Conservation (phyloP, 2,329 filamentous ascomycete species). For the Myriosclerotinia curreyana region DNA sequence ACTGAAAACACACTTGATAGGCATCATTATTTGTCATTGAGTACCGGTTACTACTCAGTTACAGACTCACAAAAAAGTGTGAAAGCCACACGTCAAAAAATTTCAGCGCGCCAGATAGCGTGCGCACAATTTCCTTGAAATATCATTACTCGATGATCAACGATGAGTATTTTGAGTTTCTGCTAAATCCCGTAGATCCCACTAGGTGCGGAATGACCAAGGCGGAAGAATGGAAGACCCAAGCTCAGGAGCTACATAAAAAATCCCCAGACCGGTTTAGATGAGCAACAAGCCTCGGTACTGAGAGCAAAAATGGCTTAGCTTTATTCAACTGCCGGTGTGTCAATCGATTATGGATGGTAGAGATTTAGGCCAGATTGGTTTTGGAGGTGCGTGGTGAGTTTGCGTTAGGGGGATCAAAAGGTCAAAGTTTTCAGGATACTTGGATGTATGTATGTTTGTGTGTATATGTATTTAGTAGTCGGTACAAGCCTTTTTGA, state of each 20-base stretch:
- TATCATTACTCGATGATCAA: not conserved
- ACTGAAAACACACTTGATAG: not conserved
- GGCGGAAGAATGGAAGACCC: not conserved
- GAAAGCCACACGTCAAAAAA: not conserved
- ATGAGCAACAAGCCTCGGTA: not conserved
- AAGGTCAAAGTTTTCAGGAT: not conserved
- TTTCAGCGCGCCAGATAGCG: not conserved
- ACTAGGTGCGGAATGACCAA: not conserved
- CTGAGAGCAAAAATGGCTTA: not conserved
- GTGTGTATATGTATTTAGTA: too few relatives aligned
- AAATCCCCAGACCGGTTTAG: not conserved
- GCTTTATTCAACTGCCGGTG: constrained; percentile 6
- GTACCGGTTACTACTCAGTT: not conserved
- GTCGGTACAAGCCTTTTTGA: too few relatives aligned
- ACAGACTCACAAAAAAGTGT: not conserved
- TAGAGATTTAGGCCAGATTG: not conserved
- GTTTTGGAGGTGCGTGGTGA: not conserved
- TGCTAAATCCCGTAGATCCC: not conserved
- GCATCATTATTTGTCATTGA: constrained; percentile 1
- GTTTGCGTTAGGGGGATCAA: not conserved
- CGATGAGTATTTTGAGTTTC: not conserved
- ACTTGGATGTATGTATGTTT: not conserved
- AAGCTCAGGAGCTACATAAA: not conserved
- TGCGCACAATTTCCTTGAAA: not conserved
- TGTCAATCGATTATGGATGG: not conserved